These are phyloP conservation scores for Metschnikowia picachoensis DNA, from an alignment of 805 yeast species.

Conservation along the genomic window DNA sequence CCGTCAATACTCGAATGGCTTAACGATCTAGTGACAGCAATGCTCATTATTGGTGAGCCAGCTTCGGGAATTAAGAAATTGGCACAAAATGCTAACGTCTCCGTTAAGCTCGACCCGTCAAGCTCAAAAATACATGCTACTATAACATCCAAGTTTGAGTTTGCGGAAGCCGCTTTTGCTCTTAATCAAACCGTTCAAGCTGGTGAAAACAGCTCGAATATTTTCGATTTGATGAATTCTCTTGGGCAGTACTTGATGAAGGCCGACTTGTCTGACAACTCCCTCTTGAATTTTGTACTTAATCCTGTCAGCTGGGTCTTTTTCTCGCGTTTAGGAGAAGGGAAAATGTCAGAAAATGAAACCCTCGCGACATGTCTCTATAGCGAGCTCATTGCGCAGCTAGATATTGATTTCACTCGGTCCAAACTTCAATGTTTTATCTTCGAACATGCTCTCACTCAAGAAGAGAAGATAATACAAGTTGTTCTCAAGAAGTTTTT, in stretches of 20 bases:
- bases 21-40: conserved; percentile 41
- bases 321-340: conserved; percentile 8
- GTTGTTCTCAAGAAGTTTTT: conserved; percentile 16
- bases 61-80: conserved; percentile 20
- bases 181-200: conserved; percentile 28
- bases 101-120: conserved; percentile 2
- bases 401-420: conserved; percentile 12
- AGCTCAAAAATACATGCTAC: conserved; percentile 2
- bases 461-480: conserved; percentile 15
- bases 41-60: conserved; percentile 60
- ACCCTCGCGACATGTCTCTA: conserved; percentile 28
- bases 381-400: conserved; percentile 34
- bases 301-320: conserved; percentile 20
- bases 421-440: conserved; percentile 14
- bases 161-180: conserved; percentile 43
- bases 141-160: conserved; percentile 42
- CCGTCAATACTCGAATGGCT: conserved; percentile 45
- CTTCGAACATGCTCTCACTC: conserved; percentile 4
- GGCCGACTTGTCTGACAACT: conserved; percentile 10
- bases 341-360: conserved; percentile 19
- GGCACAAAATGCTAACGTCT: conserved; percentile 8
- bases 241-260: conserved; percentile 37
- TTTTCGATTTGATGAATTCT: conserved; percentile 40
- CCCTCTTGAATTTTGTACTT: conserved; percentile 16
- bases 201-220: conserved; percentile 18